Evolutionary conservation across 1,284 basidiomycete genomes (phyloP).

Genomic region (Apiotrichum siamense): DNA sequence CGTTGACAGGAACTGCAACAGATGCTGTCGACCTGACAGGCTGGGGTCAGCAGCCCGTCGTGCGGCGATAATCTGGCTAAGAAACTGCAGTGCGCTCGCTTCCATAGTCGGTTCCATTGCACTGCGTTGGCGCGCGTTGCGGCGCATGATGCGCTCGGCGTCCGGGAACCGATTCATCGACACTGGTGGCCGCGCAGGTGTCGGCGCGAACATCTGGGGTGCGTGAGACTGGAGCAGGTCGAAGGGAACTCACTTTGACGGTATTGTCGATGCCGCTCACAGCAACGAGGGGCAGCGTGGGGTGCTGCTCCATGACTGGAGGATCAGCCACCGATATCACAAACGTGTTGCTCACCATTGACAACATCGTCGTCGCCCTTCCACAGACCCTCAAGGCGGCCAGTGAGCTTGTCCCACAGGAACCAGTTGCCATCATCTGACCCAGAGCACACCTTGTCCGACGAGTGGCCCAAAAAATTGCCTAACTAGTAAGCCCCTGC

Average conservation of each 20-base stretch:
- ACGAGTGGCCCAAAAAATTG: slow-evolving; percentile 71
- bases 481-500: slow-evolving; percentile 50
- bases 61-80: slow-evolving; percentile 1
- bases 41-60: background rate
- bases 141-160: slow-evolving; percentile 7
- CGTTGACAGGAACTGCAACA: background rate
- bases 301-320: slow-evolving; percentile 69
- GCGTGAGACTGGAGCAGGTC: background rate
- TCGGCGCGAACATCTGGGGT: slow-evolving; percentile 3
- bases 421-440: slow-evolving; percentile 74
- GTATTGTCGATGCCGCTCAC: slow-evolving; percentile 84
- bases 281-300: slow-evolving; percentile 68
- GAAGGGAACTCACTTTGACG: slow-evolving; percentile 59
- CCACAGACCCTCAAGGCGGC: slow-evolving; percentile 64
- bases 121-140: slow-evolving; percentile 2
- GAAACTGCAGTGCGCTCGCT: slow-evolving; percentile 7
- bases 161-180: slow-evolving; percentile 3
- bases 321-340: background rate
- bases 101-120: background rate
- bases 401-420: slow-evolving; percentile 70
- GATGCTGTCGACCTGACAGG: background rate
- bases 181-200: background rate
- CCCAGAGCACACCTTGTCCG: slow-evolving; percentile 77
- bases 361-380: slow-evolving; percentile 77
- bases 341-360: slow-evolving; percentile 52